Evolutionary conservation across 176 grass and related monocot genomes (phyloP).

Genomic region (Bolboschoenus planiculmis): DNA sequence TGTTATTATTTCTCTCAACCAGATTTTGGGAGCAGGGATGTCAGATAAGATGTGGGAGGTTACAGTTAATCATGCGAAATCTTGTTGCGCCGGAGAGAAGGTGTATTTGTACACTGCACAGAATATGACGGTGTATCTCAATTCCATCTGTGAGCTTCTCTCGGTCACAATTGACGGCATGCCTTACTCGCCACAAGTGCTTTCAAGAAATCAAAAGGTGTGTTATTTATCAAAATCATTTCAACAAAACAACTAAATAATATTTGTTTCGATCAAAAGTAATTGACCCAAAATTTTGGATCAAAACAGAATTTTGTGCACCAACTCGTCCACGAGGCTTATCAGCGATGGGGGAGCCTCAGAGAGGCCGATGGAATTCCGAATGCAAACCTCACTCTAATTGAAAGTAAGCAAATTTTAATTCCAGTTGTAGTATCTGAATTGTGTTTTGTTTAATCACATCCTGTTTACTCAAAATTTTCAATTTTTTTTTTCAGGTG

Average conservation of each 20-base stretch:
- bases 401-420: conserved; percentile 35
- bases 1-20: background rate
- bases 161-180: conserved; percentile 10
- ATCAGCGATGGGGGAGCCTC: conserved; percentile 32
- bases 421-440: background rate
- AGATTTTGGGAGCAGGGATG: conserved; percentile 80
- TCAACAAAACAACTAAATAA: background rate
- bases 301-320: conserved; percentile 30
- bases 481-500: conserved; percentile 28
- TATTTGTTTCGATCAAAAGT: background rate
- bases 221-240: background rate
- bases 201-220: conserved; percentile 21
- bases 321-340: conserved; percentile 31
- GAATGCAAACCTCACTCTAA: conserved; percentile 25
- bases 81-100: conserved; percentile 41
- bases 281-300: background rate
- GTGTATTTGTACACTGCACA: conserved; percentile 22
- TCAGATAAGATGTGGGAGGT: conserved; percentile 73
- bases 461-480: background rate
- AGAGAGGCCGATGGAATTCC: conserved; percentile 30
- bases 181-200: conserved; percentile 13
- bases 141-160: conserved; percentile 38
- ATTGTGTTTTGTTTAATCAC: background rate
- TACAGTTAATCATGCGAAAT: conserved; percentile 43
- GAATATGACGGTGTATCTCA: conserved; percentile 34